These are phyloP conservation scores for Endocalyx cinctus DNA, from an alignment of 2,329 filamentous ascomycete genomes.

Conservation along the genomic window DNA sequence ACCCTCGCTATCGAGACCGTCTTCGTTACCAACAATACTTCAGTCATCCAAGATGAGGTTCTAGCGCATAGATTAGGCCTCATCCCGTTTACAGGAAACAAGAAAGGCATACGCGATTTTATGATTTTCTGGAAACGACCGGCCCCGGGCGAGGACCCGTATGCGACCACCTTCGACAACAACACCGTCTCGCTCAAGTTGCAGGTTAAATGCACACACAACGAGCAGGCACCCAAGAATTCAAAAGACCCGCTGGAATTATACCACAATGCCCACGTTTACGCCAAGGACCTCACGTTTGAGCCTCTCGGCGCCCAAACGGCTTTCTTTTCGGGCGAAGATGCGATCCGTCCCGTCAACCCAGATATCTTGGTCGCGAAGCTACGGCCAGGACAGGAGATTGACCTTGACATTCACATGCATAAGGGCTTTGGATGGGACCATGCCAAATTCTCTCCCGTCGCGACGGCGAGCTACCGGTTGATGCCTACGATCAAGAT, in stretches of 20 bases:
- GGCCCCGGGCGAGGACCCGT: constrained; percentile 54
- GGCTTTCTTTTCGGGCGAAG: constrained; percentile 62
- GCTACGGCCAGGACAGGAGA: constrained; percentile 82
- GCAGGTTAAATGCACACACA: constrained; percentile 74
- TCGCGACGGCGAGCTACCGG: constrained; percentile 90
- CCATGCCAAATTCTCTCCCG: constrained; percentile 95
- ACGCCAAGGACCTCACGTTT: constrained; percentile 74
- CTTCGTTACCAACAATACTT: constrained; percentile 94
- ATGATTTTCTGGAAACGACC: constrained; percentile 79
- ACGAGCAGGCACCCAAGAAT: constrained; percentile 62
- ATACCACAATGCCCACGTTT: constrained; percentile 81
- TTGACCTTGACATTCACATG: constrained; percentile 85
- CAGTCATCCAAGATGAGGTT: constrained; percentile 96
- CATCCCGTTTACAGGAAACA: constrained; percentile 78
- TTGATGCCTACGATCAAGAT: constrained; percentile 87
- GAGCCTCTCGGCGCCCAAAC: constrained; percentile 69
- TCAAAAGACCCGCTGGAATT: constrained; percentile 80
- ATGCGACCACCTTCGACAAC: constrained; percentile 64
- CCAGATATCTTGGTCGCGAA: constrained; percentile 94
- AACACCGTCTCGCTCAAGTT: constrained; percentile 83
- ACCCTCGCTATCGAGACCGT: constrained; percentile 92
- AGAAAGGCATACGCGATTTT: constrained; percentile 69
- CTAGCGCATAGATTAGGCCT: constrained; percentile 85
- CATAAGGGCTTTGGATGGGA: constrained; percentile 91
- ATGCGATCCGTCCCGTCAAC: constrained; percentile 71